Percentiles rank a stretch among this genome's conserved stretches.
These are phyloP conservation scores for Backusella westeae DNA, from an alignment of 192 early-diverging fungal species.

Conservation along the genomic window DNA sequence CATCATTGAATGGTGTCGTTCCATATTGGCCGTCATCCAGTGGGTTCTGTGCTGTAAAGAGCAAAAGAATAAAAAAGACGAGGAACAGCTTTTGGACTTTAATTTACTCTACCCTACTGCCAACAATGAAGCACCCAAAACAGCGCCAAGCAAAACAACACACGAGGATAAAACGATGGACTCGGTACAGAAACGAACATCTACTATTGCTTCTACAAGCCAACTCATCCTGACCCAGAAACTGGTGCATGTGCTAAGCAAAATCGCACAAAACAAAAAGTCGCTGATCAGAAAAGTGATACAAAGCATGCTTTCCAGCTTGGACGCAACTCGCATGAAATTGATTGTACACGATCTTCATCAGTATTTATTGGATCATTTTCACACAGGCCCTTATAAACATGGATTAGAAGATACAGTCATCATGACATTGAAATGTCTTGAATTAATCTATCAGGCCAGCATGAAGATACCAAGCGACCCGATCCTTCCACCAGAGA, in stretches of 20 bases:
- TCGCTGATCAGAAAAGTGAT: not conserved
- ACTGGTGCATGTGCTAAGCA: conserved; percentile 9
- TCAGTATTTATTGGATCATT: conserved; percentile 31
- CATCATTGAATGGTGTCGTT: conserved; percentile 17
- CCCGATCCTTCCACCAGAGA: not conserved
- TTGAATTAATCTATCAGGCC: conserved; percentile 12
- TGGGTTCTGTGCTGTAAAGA: not conserved
- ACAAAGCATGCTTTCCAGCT: not conserved
- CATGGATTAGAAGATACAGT: conserved; percentile 30
- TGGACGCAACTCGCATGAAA: not conserved
- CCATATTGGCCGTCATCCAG: not conserved
- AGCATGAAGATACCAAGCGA: not conserved
- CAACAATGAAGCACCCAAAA: not conserved
- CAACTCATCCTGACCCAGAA: conserved; percentile 13
- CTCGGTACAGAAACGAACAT: not conserved
- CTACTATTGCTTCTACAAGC: not conserved
- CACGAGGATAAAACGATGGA: not conserved
- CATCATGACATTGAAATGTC: conserved; percentile 24
- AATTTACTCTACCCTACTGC: not conserved
- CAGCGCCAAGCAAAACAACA: not conserved
- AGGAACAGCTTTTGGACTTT: not conserved
- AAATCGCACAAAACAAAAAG: conserved; percentile 5
- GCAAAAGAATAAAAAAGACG: not conserved
- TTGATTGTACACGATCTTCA: conserved; percentile 22
- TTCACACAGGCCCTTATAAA: conserved; percentile 34